Conservation (phyloP, 345 rosid genomes). For the Lumnitzera littorea region DNA sequence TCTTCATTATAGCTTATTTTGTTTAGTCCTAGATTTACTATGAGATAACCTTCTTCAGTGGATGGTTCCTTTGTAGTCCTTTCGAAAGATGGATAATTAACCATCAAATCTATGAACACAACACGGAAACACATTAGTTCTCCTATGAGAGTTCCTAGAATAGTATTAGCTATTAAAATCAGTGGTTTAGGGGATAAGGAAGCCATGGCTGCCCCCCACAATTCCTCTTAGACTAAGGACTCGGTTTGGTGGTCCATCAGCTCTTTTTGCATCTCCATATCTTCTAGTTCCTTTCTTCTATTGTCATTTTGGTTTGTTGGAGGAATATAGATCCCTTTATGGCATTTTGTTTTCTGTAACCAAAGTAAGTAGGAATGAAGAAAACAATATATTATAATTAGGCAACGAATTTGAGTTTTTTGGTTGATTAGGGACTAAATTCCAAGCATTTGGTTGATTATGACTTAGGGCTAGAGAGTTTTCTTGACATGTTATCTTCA, state of each 20-base stretch:
- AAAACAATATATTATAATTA: no score
- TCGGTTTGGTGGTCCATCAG: constrained; percentile 43
- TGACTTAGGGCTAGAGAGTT: no score
- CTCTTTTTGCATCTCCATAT: constrained; percentile 54
- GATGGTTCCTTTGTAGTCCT: constrained; percentile 72
- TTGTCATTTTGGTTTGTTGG: constrained; percentile 34
- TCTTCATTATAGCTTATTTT: constrained; percentile 36
- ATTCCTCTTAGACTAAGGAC: constrained; percentile 49
- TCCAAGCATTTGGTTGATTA: no score
- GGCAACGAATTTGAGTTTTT: no score
- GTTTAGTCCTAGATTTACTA: constrained; percentile 54
- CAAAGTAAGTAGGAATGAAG: no score
- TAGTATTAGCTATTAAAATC: constrained; percentile 82
- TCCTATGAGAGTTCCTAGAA: constrained; percentile 97
- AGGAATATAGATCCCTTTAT: no score
- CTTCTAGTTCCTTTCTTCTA: constrained; percentile 46
- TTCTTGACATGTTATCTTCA: no score
- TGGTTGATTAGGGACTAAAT: no score
- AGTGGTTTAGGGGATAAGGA: constrained; percentile 44
- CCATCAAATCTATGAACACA: constrained; percentile 49
- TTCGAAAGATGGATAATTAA: constrained; percentile 62
- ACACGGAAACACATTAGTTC: constrained; percentile 92
- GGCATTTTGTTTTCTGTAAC: no score
- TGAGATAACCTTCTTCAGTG: constrained; percentile 57
- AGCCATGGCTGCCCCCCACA: constrained; percentile 60